Evolutionary conservation across 2,329 filamentous ascomycete species (phyloP).

Genomic region (Colletotrichum sp.): DNA sequence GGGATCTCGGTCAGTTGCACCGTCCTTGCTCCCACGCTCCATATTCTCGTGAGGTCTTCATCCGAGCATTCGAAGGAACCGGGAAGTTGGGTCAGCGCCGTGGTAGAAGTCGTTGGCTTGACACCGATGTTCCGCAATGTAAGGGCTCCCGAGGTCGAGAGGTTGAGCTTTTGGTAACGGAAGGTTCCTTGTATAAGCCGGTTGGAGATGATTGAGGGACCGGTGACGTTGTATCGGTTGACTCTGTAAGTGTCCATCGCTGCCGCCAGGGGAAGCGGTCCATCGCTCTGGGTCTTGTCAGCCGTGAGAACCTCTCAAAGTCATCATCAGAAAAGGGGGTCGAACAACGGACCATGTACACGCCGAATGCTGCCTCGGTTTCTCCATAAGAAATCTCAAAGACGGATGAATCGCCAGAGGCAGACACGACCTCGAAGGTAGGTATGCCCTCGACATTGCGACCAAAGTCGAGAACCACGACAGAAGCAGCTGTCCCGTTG

Average conservation of each 20-base stretch:
- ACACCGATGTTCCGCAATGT: conserved; percentile 32
- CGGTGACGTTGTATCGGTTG: conserved; percentile 37
- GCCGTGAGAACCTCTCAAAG: neutral
- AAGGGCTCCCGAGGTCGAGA: conserved; percentile 33
- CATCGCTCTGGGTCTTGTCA: conserved; percentile 24
- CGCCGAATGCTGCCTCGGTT: neutral
- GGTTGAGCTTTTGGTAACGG: conserved; percentile 40
- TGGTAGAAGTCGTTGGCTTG: conserved; percentile 25
- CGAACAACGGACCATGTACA: neutral
- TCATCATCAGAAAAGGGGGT: neutral
- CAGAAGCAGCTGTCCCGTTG: neutral
- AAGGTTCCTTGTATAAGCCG: conserved; percentile 40
- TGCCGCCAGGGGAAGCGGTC: conserved; percentile 36
- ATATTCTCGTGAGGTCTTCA: conserved; percentile 31
- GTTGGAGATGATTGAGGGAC: conserved; percentile 27
- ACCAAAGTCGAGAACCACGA: conserved; percentile 1
- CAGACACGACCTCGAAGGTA: conserved; percentile 2
- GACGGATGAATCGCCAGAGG: neutral
- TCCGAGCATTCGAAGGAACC: conserved; percentile 34
- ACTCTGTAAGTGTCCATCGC: conserved; percentile 41
- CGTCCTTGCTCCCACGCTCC: conserved; percentile 34
- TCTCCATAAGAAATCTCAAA: conserved; percentile 5
- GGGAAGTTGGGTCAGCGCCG: conserved; percentile 27
- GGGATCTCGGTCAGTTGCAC: conserved; percentile 35
- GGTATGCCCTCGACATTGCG: neutral